phyloP scores from a whole-genome alignment of 169 alveolate species.

The Plasmodium cynomolgi region DNA sequence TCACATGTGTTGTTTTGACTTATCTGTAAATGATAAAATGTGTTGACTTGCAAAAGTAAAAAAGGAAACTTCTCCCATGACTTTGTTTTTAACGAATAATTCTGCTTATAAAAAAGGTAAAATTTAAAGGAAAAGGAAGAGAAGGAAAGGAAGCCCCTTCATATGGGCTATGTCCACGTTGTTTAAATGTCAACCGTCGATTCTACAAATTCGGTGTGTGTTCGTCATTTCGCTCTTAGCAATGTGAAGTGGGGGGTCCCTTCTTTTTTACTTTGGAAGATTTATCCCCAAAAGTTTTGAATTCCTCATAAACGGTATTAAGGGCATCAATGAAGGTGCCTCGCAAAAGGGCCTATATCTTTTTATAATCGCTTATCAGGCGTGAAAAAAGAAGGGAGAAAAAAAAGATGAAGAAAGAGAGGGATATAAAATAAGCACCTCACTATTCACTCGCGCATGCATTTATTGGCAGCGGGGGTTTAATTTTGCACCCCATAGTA shows the following conservation, averaged over 20 bases:
- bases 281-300: not conserved
- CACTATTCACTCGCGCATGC: not conserved
- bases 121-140: not conserved
- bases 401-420: not conserved
- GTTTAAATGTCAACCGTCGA: not conserved
- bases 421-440: not conserved
- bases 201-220: not conserved
- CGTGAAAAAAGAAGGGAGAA: not conserved
- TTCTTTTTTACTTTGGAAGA: not conserved
- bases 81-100: slow-evolving; percentile 5
- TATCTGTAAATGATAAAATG: not conserved
- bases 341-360: not conserved
- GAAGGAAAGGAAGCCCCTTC: not conserved
- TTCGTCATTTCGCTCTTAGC: not conserved
- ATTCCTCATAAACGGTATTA: not conserved
- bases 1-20: not conserved
- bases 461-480: not conserved
- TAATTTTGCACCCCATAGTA: not conserved
- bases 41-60: not conserved
- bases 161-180: not conserved
- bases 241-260: not conserved
- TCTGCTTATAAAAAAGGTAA: not conserved
- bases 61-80: not conserved
- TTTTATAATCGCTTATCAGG: not conserved
- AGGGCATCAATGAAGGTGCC: not conserved